phyloP scores from a whole-genome alignment of 2,329 filamentous ascomycete species.

The Dryadomyces quercivorus region DNA sequence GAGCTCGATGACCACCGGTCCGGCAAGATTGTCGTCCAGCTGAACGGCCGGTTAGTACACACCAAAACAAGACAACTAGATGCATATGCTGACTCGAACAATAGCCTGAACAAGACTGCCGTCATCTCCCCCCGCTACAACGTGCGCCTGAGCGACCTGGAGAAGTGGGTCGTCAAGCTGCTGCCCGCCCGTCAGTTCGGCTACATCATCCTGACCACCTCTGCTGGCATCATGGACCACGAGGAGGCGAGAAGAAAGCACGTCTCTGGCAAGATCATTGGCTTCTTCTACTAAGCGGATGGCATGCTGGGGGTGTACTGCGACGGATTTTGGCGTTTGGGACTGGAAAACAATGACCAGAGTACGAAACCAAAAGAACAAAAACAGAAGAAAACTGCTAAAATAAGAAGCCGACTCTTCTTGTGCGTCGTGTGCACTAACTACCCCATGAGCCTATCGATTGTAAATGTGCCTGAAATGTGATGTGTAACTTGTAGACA shows the following conservation, averaged over 20 bases:
- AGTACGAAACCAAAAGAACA: constrained; percentile 6
- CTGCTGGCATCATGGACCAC: constrained; percentile 99
- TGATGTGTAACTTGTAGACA: too few relatives aligned
- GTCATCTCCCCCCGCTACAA: constrained; percentile 99
- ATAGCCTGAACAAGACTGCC: constrained; percentile 86
- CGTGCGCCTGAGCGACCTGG: constrained; percentile 90
- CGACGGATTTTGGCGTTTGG: constrained; percentile 6
- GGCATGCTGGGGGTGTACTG: background rate
- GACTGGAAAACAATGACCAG: constrained; percentile 5
- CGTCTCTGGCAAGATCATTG: constrained; percentile 97
- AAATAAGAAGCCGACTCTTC: too few relatives aligned
- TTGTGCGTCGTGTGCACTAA: too few relatives aligned
- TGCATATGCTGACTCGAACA: background rate
- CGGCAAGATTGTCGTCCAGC: constrained; percentile 99
- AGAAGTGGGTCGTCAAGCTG: constrained; percentile 99
- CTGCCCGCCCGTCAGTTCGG: constrained; percentile 99
- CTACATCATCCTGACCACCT: constrained; percentile 98
- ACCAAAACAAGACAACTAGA: too few relatives aligned
- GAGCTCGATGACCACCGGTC: constrained; percentile 99
- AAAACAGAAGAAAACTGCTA: background rate
- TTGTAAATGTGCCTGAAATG: too few relatives aligned
- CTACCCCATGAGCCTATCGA: too few relatives aligned
- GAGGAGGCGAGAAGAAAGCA: constrained; percentile 98
- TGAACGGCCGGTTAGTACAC: constrained; percentile 66
- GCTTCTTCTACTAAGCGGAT: constrained; percentile 84